Evolutionary conservation across 2,329 filamentous ascomycete genomes (phyloP), one percentile per base, ranked within the genome.

Genomic region (Zymoseptoria ardabiliae): DNA sequence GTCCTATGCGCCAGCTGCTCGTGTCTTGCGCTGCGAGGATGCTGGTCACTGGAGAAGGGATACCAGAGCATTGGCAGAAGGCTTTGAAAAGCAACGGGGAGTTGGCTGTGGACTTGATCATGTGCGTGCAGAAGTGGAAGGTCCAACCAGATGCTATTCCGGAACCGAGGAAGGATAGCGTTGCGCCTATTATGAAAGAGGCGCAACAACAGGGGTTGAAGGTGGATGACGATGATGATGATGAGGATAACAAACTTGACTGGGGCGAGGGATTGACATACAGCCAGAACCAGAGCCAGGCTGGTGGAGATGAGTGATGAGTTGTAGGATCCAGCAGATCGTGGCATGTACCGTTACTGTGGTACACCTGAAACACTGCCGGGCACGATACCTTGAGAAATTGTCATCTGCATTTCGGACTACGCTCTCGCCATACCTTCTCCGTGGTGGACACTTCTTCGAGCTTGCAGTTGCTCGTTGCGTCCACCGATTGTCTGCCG

Each of bases 71-170:
- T 65, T 83, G 81, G 81, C 80, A 81, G 65, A 79, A 78, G 66
- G 81, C 81, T 6, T 70, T 83, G 55, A 72, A 77, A 67, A 79
- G 79, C 72, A 82, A 83, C 63, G 81, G 81, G 0, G 78, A 82
- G 66, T 69, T 83, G 56, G 80, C 80, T 2, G 81, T 83, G 50
- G 81, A 83, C 64, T 77, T 83, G 58, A 81, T 83, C 63, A 70
- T 75, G 30, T 75, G 76, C 3, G 80, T 82, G 64, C 81, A 82
- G 72, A 78, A 79, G 63, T 83, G 81, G 81, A 71, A 78, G 50
- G 69, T 83, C 45, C 78, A 80, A 51, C 75, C 76, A 58, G 73
- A 76, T 22, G 69, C 70, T 19, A 75, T 83, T 17, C 81, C 81
- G 8, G 66, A 82, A 73, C 74, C 76, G 61, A 72, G 79, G 55